These are phyloP conservation scores for Haematococcus sp. DNA, from an alignment of 139 green algal species.

Conservation along the genomic window DNA sequence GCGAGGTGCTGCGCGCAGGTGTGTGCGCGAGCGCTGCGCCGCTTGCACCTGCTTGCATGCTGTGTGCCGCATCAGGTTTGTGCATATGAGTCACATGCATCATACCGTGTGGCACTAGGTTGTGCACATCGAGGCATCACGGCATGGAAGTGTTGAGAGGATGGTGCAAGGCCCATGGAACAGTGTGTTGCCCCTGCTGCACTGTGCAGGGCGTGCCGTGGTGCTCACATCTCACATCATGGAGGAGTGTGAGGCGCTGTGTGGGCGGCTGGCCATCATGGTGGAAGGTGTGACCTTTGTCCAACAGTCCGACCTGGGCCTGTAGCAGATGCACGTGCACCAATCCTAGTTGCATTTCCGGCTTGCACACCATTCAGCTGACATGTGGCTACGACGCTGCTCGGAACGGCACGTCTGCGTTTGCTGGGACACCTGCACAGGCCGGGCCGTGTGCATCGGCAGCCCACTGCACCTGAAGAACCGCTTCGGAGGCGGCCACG, in stretches of 20 bases:
- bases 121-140: not conserved
- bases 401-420: too few species aligned
- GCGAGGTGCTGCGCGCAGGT: slow-evolving; percentile 35
- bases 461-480: slow-evolving; percentile 82
- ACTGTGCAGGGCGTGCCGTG: slow-evolving; percentile 49
- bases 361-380: too few species aligned
- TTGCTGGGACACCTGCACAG: too few species aligned
- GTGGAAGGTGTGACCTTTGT: not conserved
- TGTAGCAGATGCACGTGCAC: too few species aligned
- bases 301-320: too few species aligned
- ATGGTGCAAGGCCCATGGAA: too few species aligned
- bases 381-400: too few species aligned
- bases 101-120: not conserved
- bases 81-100: not conserved
- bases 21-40: not conserved
- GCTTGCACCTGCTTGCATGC: not conserved
- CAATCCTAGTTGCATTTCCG: too few species aligned
- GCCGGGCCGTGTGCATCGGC: slow-evolving; percentile 72
- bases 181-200: too few species aligned
- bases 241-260: slow-evolving; percentile 94
- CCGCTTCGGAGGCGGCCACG: slow-evolving; percentile 73
- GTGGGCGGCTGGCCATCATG: slow-evolving; percentile 85
- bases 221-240: slow-evolving; percentile 86
- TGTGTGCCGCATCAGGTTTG: not conserved
- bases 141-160: not conserved